Evolutionary conservation across 2,329 filamentous ascomycete genomes (phyloP), one percentile per base, ranked within the genome.

Genomic region (Penicillium sumatraense): DNA sequence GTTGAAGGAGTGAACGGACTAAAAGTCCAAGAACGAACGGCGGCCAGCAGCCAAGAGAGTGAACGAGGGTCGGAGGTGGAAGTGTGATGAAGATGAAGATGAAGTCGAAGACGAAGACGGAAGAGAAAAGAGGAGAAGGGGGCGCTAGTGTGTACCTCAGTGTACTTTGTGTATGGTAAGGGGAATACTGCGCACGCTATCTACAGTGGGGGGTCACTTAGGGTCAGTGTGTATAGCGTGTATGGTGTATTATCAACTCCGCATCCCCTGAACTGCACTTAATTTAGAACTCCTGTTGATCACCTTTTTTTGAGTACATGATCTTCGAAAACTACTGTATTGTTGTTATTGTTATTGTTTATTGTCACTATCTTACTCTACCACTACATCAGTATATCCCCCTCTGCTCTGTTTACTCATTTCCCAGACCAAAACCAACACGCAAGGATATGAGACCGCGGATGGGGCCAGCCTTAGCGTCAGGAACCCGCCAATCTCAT

Each of bases 1-100:
- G 31, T 31, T 48, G 40, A 70, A 70, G 51, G 68, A 71, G 60
- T 66, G 69, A 63, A 68, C 58, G 56, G 57, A 58, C 62, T 56
- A 51, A n/a, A 18, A 46, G 60, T 55, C 59, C 62, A 56, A 52
- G 38, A 42, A 42, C 47, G 63, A 71, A 58, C 56, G 68, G 61
- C 59, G 61, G 66, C 62, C 60, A 63, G 54, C 58, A 60, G 61
- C 62, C 59, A 64, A 49, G 51, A 57, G 54, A 42, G 24, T 59
- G 56, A 55, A 51, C 40, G 31, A 29, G 29, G n/a, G n/a, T n/a
- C n/a, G n/a, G n/a, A n/a, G n/a, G n/a, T n/a, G n/a, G n/a, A n/a
- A n/a, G n/a, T n/a, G n/a, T n/a, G n/a, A 47, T 38, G 36, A 58
- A 59, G 18, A 54, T 40, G 49, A 44, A 50, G 49, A 53, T 33